phyloP scores from a whole-genome alignment of 192 early-diverging fungal species.

The Coemansia sp. region DNA sequence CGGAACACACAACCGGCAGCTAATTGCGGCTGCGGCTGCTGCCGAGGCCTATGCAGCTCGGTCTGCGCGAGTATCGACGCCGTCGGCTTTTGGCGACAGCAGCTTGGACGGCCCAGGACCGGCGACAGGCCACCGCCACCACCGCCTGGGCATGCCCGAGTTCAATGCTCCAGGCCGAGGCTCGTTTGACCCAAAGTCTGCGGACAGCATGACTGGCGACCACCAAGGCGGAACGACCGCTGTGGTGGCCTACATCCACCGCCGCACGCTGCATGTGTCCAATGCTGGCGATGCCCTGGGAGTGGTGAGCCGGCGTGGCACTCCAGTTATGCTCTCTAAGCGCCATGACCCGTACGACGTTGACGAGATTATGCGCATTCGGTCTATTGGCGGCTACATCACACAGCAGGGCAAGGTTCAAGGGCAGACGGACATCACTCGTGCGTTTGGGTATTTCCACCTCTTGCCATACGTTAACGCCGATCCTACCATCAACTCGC shows the following conservation, averaged over 20 bases:
- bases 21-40: constrained; percentile 37
- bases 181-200: constrained; percentile 21
- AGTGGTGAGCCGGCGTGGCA: constrained; percentile 72
- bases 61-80: constrained; percentile 21
- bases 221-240: constrained; percentile 72
- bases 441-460: constrained; percentile 85
- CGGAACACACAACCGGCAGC: constrained; percentile 55
- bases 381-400: constrained; percentile 76
- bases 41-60: constrained; percentile 40
- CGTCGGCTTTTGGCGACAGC: neutral
- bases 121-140: neutral
- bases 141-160: constrained; percentile 12
- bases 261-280: constrained; percentile 74
- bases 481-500: constrained; percentile 71
- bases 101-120: neutral
- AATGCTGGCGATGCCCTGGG: constrained; percentile 84
- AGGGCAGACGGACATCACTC: constrained; percentile 69
- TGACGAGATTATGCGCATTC: constrained; percentile 71
- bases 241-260: constrained; percentile 73
- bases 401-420: constrained; percentile 72
- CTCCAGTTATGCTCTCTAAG: constrained; percentile 63
- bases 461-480: constrained; percentile 79
- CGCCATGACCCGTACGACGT: constrained; percentile 70
- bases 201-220: constrained; percentile 35
- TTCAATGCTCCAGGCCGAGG: constrained; percentile 27